Base-by-base conservation (phyloP, 768 basidiomycete genomes). In the Podaxis sp. region DNA sequence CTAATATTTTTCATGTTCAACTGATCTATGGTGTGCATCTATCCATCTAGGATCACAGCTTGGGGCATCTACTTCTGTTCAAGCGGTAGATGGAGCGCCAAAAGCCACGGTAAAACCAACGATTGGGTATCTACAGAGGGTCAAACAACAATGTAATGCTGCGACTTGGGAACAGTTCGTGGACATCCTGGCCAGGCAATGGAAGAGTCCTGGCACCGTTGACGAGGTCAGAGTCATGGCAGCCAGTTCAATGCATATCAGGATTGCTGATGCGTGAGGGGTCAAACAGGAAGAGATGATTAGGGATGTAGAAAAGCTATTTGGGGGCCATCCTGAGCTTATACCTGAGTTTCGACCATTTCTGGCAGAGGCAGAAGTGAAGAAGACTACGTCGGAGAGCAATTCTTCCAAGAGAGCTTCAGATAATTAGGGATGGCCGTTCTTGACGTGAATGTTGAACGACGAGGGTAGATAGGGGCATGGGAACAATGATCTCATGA, bases 161-260 rank as follows among this genome's bases (percentile, higher is more conserved):
- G 57, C 36, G 8, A 58, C 57, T 19, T 49, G 57, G 57, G 30
- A 58, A 17, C 44, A 48, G 2, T 58, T 58, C 33, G 36, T 36
- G 44, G 30, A 15, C 13, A 58, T 49, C 9, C 57, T 62, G 44
- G 33, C 63, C 49, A 64, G 63, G 30, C 52, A 24, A n/a, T 24
- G 54, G 46, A 44, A 54, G 28, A 12, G 30, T 48, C 57, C 44
- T 19, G 19, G 11, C 3, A 11, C 44, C n/a, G 33, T 58, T 40
- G 33, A 49, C 15, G 44, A 48, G 42, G 57, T 58, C 38, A 49
- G 46, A 12, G 40, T n/a, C 4, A 17, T n/a, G 8, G 7, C 26
- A 33, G 4, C 30, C 1, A 48, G 46, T 49, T 24, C 26, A 13
- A 12, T 28, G 24, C 8, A 12, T 12, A 22, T 28, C 24, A 7